Base-by-base conservation (phyloP, 2,329 filamentous ascomycete genomes). In the Daldinia eschscholtzii region DNA sequence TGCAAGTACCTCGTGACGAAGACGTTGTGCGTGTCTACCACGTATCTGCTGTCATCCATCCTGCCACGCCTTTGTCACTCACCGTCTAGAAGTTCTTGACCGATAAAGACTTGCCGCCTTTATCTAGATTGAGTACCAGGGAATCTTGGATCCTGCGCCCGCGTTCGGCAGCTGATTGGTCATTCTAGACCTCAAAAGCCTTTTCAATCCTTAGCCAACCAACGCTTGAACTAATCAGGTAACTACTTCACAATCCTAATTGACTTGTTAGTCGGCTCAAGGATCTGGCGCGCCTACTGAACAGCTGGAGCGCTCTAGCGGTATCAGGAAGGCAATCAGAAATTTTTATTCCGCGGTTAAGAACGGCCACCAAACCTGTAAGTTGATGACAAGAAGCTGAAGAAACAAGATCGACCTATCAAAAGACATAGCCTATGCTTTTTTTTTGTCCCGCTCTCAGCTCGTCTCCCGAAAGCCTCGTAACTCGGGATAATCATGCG, bases 261-360 rank as follows among this genome's bases (percentile, higher is more conserved):
- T 20, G 55, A 59, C 50, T 30, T 56, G 44, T 61, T 60, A 37
- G 61, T 56, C 57, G 63, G 69, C 56, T 70, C 58, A 59, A 68
- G 61, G 64, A 71, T 62, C 58, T 65, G 55, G 60, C 55, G 65
- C 65, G 71, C 67, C 70, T 70, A 67, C 63, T 58, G 10, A 53
- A 67, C 57, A 57, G 44, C 61, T 57, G 12, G 59, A 64, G 46
- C 60, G 62, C 41, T 66, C 61, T 72, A 72, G 68, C 64, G 59
- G 64, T 67, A 68, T 70, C 69, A 66, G 69, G 67, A 70, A 73
- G 69, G 69, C 70, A 57, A 68, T 41, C 50, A 37, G 26, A 58
- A 39, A 30, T 26, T 44, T 52, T 60, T 35, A 33, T 62, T 62
- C 57, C 35, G 28, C 63, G 41, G 55, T 67, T 57, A 55, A 64